Evolutionary conservation across 257 asterid genomes (phyloP).

Genomic region (Haberlea rhodopensis): DNA sequence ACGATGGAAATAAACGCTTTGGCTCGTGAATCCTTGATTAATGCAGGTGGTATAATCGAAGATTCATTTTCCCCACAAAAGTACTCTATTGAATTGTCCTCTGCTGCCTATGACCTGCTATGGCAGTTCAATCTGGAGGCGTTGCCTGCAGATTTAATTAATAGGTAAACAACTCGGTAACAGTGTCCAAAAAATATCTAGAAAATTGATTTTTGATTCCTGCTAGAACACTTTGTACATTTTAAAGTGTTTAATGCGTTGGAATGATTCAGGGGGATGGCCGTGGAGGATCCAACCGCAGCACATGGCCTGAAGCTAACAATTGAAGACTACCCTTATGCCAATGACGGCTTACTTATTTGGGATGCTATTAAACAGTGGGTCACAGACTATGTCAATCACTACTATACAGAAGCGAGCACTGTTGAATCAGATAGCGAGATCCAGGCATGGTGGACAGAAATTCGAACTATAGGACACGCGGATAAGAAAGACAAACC

Average conservation of each 20-base stretch:
- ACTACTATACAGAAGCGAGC: conserved; percentile 43
- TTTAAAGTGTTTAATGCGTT: background rate
- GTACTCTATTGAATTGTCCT: conserved; percentile 53
- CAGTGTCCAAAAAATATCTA: background rate
- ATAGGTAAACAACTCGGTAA: conserved; percentile 40
- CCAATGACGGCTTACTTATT: conserved; percentile 64
- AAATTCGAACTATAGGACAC: conserved; percentile 59
- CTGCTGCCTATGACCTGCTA: conserved; percentile 52
- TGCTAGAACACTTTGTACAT: background rate
- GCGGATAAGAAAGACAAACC: conserved; percentile 68
- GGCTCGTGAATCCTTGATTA: conserved; percentile 64
- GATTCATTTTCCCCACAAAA: conserved; percentile 46
- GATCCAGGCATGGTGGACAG: conserved; percentile 82
- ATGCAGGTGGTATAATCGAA: conserved; percentile 61
- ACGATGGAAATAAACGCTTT: conserved; percentile 83
- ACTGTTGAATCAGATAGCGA: conserved; percentile 47
- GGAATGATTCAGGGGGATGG: conserved; percentile 61
- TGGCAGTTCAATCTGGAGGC: conserved; percentile 76
- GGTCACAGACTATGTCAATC: conserved; percentile 58
- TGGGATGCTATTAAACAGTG: conserved; percentile 74
- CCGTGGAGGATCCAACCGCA: conserved; percentile 64
- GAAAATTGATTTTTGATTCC: background rate
- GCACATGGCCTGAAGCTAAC: conserved; percentile 68
- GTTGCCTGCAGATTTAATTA: conserved; percentile 62
- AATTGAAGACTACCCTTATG: conserved; percentile 77